Percentiles rank a stretch among this genome's conserved stretches.
These are phyloP conservation scores for Phytophthora ramorum DNA, from an alignment of 352 stramenopile genomes.

Conservation along the genomic window DNA sequence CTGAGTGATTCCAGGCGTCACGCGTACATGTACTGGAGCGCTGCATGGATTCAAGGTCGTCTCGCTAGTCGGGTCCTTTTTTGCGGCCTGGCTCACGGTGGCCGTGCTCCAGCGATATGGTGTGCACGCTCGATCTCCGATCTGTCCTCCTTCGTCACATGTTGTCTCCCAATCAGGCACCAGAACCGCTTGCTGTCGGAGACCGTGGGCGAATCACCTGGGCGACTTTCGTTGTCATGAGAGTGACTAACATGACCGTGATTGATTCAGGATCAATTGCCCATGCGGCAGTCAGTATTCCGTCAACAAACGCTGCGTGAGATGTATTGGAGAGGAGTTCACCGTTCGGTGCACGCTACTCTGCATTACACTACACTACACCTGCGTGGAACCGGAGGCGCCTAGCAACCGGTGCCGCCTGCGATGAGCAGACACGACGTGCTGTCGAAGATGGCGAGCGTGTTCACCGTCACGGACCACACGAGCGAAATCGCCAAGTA, in stretches of 20 bases:
- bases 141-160: not conserved
- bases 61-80: not conserved
- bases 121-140: not conserved
- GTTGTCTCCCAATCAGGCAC: not conserved
- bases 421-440: conserved; percentile 1
- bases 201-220: not conserved
- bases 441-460: conserved; percentile 3
- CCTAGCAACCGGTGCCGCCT: not conserved
- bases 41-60: not conserved
- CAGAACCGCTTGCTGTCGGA: not conserved
- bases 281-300: not conserved
- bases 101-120: not conserved
- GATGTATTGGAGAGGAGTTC: not conserved
- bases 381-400: not conserved
- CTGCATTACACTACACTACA: not conserved
- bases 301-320: not conserved
- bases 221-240: not conserved
- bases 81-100: not conserved
- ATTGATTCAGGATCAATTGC: no score
- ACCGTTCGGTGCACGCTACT: not conserved
- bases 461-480: not conserved
- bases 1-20: not conserved
- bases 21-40: no score
- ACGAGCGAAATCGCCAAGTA: not conserved
- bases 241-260: not conserved